phyloP scores from a whole-genome alignment of 768 basidiomycete genomes.

The Amanita phalloides region DNA sequence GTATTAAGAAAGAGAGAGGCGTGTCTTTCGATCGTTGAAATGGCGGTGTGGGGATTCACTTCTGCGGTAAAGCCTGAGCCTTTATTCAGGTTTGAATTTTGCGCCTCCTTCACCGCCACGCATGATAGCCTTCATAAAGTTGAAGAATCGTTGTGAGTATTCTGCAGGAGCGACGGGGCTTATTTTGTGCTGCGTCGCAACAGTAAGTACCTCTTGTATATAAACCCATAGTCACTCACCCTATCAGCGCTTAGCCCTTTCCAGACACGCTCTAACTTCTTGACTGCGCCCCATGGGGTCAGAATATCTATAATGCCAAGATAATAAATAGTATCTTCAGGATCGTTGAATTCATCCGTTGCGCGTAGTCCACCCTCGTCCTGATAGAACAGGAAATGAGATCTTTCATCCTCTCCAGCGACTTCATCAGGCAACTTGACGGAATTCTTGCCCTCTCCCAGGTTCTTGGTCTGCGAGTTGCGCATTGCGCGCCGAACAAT shows the following conservation, averaged over 20 bases:
- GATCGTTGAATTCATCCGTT: constrained; percentile 75
- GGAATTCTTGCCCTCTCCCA: constrained; percentile 35
- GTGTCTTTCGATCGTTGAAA: not conserved
- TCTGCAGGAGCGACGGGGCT: constrained; percentile 84
- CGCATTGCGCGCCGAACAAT: constrained; percentile 65
- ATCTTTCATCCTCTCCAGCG: constrained; percentile 37
- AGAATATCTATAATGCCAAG: constrained; percentile 95
- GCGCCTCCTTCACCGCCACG: constrained; percentile 63
- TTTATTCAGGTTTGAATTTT: constrained; percentile 27
- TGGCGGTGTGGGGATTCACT: not conserved
- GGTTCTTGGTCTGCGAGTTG: constrained; percentile 64
- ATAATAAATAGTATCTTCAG: constrained; percentile 78
- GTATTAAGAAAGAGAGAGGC: not conserved
- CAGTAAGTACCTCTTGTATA: constrained; percentile 1
- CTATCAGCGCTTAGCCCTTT: constrained; percentile 82
- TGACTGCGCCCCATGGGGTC: constrained; percentile 73
- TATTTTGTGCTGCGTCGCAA: constrained; percentile 69
- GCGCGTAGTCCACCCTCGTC: constrained; percentile 92
- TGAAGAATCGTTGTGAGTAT: constrained; percentile 83
- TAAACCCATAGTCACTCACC: constrained; percentile 38
- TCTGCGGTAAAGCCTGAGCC: not conserved
- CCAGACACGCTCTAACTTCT: constrained; percentile 86
- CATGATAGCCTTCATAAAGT: constrained; percentile 81
- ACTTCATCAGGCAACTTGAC: constrained; percentile 55
- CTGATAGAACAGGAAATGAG: constrained; percentile 88